Evolutionary conservation across 164 flowering plant species (phyloP), one percentile per base, ranked within the genome.

Genomic region (Aristolochia contorta): DNA sequence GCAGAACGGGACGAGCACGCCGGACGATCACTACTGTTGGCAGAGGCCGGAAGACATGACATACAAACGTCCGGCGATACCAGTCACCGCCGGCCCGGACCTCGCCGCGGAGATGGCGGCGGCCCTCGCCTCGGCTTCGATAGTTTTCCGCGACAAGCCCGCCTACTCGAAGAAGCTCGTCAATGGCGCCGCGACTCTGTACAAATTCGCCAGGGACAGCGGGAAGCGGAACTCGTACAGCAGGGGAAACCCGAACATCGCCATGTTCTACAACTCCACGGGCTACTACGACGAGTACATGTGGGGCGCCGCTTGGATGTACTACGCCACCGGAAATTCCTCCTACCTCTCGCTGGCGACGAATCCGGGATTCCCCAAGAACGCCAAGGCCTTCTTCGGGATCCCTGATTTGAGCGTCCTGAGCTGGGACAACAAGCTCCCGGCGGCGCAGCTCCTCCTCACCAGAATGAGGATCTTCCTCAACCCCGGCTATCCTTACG

Each of bases 261-360:
- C 72, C 14, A 66, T 65, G 0, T 82, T 47, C 56, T 91, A 91
- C 65, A 88, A 84, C 60, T 87, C 97, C 4, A 75, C 84, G 0
- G 82, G 82, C 16, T 83, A 79, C 71, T 86, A 45, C 15, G 97
- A 91, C 22, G 97, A 91, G 74, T 80, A 77, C 78, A 82, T 91
- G 82, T 91, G 97, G 97, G 85, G 88, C 0, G 76, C 81, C 0
- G 77, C 93, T 0, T 91, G 97, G 96, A 47, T 91, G 67, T 88
- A 75, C 68, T 91, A 82, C 51, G 91, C 97, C 6, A 86, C 91
- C 0, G 97, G 97, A 3, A 91, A 91, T 56, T 23, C 24, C 0
- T 66, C 55, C 43, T 88, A 86, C 61, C 43, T 86, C 1, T n/a
- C 70, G 0, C 56, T 82, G 32, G 96, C 93, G 0, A 91, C 97